phyloP scores from a whole-genome alignment of 345 rosid genomes.

The Brassica carinata region DNA sequence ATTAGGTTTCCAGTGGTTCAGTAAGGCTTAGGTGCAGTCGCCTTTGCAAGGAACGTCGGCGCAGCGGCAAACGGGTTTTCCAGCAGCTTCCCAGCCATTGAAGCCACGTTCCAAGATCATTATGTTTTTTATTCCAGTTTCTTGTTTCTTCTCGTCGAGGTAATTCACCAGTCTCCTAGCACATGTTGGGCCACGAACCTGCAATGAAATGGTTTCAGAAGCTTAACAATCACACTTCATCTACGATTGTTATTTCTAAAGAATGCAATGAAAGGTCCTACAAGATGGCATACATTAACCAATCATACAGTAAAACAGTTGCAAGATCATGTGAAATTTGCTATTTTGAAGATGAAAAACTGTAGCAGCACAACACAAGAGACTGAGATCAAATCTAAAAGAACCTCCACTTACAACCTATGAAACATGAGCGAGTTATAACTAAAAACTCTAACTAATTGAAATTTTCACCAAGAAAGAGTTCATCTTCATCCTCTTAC shows the following conservation, averaged over 20 bases:
- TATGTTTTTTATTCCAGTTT: slow-evolving; percentile 67
- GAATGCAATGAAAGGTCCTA: neutral
- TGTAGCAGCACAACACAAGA: neutral
- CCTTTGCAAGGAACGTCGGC: slow-evolving; percentile 65
- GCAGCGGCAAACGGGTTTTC: slow-evolving; percentile 83
- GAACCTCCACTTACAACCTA: too few relatives aligned
- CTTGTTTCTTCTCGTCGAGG: slow-evolving; percentile 69
- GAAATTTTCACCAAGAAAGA: neutral
- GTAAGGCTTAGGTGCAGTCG: slow-evolving; percentile 25
- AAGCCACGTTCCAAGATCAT: slow-evolving; percentile 77
- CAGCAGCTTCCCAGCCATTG: slow-evolving; percentile 93
- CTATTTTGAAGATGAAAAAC: neutral
- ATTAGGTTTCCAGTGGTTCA: neutral
- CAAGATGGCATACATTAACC: neutral
- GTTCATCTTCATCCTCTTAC: neutral
- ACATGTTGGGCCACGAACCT: slow-evolving; percentile 96
- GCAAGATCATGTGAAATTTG: neutral
- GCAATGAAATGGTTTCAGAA: slow-evolving; percentile 19
- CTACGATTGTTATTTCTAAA: neutral
- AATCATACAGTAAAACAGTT: neutral
- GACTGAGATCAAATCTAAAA: neutral
- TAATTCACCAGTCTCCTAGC: slow-evolving; percentile 72
- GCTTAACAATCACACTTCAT: slow-evolving; percentile 17
- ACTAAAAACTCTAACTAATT: neutral
- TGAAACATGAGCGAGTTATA: too few relatives aligned